These are phyloP conservation scores for Vachellia collinsii DNA, from an alignment of 306 rosid species.

Conservation along the genomic window DNA sequence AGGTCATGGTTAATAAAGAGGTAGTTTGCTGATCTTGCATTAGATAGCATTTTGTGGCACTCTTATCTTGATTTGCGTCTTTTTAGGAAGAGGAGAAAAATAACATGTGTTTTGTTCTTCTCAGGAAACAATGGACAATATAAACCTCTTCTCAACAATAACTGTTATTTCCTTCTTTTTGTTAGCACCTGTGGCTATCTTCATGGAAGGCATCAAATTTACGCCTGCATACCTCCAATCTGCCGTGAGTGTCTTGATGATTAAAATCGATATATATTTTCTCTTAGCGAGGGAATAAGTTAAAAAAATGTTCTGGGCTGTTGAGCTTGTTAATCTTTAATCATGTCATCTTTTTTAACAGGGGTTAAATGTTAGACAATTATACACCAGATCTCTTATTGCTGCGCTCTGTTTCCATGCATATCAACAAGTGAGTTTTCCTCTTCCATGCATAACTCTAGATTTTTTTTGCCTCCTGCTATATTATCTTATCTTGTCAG, in stretches of 20 bases:
- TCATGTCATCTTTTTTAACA: conserved; percentile 42
- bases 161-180: conserved; percentile 93
- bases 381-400: conserved; percentile 74
- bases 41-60: conserved; percentile 14
- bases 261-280: conserved; percentile 21
- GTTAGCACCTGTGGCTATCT: conserved; percentile 75
- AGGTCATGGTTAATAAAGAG: conserved; percentile 90
- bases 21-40: conserved; percentile 40
- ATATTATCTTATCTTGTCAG: conserved; percentile 17
- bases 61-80: not conserved
- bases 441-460: conserved; percentile 20
- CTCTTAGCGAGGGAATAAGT: conserved; percentile 14
- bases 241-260: conserved; percentile 66
- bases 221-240: conserved; percentile 79
- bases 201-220: conserved; percentile 89
- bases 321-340: conserved; percentile 18
- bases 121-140: conserved; percentile 93
- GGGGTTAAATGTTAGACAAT: conserved; percentile 79
- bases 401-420: conserved; percentile 99
- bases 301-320: conserved; percentile 16
- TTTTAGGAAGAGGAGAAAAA: not conserved
- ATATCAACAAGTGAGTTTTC: conserved; percentile 83
- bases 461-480: not conserved
- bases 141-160: conserved; percentile 91
- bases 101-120: conserved; percentile 44